Evolutionary conservation across 2,329 filamentous ascomycete species (phyloP).

Genomic region (Pseudogymnoascus sp.): DNA sequence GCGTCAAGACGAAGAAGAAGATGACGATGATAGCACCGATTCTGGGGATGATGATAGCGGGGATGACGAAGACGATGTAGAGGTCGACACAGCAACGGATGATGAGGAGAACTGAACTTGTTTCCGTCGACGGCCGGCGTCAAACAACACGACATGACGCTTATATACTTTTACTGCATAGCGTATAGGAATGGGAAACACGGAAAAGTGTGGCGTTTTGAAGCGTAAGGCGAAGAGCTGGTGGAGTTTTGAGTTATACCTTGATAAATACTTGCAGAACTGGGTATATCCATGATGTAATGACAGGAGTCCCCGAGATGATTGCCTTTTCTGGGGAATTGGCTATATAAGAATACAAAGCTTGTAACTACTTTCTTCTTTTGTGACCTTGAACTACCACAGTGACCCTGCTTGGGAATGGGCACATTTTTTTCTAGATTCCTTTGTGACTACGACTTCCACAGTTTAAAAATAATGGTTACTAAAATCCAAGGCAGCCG

Average conservation of each 20-base stretch:
- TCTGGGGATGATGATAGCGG: constrained; percentile 1
- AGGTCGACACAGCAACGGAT: constrained; percentile 7
- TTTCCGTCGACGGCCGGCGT: background rate
- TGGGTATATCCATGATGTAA: constrained; percentile 2
- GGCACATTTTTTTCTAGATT: background rate
- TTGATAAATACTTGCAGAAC: background rate
- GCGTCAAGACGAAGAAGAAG: constrained; percentile 47
- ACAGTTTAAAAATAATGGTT: background rate
- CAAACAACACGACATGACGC: background rate
- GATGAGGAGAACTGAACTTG: background rate
- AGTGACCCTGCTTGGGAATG: background rate
- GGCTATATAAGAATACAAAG: constrained; percentile 4
- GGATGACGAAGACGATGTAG: background rate
- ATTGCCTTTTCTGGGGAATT: background rate
- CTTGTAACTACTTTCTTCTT: background rate
- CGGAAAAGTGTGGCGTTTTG: constrained; percentile 7
- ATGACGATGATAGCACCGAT: constrained; percentile 45
- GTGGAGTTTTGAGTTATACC: constrained; percentile 3
- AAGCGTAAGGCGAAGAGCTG: background rate
- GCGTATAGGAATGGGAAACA: constrained; percentile 4
- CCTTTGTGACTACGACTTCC: background rate
- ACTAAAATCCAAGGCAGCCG: background rate
- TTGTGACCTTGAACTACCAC: background rate
- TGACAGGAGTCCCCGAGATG: background rate
- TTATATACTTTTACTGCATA: constrained; percentile 5